Base-by-base conservation (phyloP, 805 yeast species). In the Yamadazyma insecticola region DNA sequence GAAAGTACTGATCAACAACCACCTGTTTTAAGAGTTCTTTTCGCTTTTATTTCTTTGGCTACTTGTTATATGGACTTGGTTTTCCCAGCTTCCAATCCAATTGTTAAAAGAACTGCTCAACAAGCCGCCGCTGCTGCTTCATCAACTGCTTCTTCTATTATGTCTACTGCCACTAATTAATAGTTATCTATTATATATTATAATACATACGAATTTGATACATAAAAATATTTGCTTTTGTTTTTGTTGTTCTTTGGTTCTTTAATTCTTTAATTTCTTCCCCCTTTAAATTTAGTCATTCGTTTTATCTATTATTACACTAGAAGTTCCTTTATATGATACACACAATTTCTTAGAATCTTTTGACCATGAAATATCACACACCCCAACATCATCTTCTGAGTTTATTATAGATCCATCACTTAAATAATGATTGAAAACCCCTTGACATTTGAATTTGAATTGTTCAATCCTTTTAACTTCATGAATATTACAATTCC, bases 21-120 rank as follows among this genome's bases (percentile, higher is more conserved):
- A 48, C 67, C 70, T 44, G 39, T 73, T 61, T 63, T 72, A 47
- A 61, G 66, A 44, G 36, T 73, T 9, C 35, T 60, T 4, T 60
- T 74, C 48, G 68, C 74, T 20, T n/a, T 67, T 12, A 51, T 72
- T 22, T 68, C 78, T 15, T 42, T 76, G 33, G 53, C 47, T 30
- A 71, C 77, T 25, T 76, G 79, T 44, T 77, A 77, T 57, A 53
- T 74, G 56, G 78, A 74, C 36, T 42, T 75, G 28, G 37, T 70
- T 16, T 61, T 70, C 45, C 81, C 81, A 3, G 40, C 50, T 26
- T 45, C 64, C 30, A 51, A 55, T 33, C 63, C 70, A 13, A 44
- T 47, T 22, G 39, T 51, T 23, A 53, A 48, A 33, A 48, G 40
- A 29, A 41, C 49, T 5, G 51, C 48, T 23, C 39, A 33, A 18